Percentiles rank a stretch among this genome's conserved stretches.
Evolutionary conservation across 2,329 filamentous ascomycete genomes (phyloP).

Genomic region (Exophiala oligosperma): DNA sequence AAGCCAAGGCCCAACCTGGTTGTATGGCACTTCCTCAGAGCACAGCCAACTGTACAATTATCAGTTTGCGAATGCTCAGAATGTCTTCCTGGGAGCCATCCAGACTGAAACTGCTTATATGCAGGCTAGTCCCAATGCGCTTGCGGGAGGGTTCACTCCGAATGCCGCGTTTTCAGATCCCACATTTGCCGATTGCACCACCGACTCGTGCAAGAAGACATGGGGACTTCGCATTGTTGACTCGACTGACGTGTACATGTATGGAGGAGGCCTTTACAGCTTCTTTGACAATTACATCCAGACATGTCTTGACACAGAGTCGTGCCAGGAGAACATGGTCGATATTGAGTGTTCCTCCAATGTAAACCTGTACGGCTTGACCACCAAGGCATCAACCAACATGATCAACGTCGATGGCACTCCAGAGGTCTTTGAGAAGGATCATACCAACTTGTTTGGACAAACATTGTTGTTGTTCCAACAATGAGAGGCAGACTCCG

Average conservation of each 20-base stretch:
- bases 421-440: constrained; percentile 54
- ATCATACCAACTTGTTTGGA: constrained; percentile 68
- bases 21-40: constrained; percentile 71
- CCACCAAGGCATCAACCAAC: constrained; percentile 72
- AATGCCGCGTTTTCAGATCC: constrained; percentile 65
- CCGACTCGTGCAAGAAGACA: constrained; percentile 64
- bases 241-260: constrained; percentile 67
- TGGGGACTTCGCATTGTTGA: constrained; percentile 73
- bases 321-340: constrained; percentile 77
- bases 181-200: constrained; percentile 64
- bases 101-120: constrained; percentile 84
- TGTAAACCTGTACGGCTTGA: constrained; percentile 67
- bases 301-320: constrained; percentile 64
- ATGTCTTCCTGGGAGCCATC: constrained; percentile 79
- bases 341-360: constrained; percentile 63
- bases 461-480: constrained; percentile 59
- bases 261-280: constrained; percentile 73
- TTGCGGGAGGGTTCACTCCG: constrained; percentile 62
- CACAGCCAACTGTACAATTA: constrained; percentile 72
- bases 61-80: constrained; percentile 73
- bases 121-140: constrained; percentile 80
- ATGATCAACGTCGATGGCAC: constrained; percentile 67
- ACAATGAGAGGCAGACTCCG: constrained; percentile 4
- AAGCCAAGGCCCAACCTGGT: constrained; percentile 74
- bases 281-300: constrained; percentile 84